These are phyloP conservation scores for Sesbania bispinosa DNA, from an alignment of 306 rosid genomes.

Conservation along the genomic window DNA sequence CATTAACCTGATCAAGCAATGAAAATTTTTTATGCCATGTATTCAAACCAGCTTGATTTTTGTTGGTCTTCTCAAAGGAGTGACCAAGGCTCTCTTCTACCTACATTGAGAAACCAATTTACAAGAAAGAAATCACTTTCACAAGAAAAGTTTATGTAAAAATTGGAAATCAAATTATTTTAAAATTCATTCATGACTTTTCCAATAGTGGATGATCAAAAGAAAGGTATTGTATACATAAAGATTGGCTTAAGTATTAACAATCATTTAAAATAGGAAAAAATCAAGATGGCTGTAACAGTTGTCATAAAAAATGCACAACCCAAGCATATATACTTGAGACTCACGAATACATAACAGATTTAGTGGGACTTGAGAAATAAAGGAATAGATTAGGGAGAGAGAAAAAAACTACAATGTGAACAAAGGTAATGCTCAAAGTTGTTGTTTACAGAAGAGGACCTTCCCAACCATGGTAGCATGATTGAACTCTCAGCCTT, in stretches of 20 bases:
- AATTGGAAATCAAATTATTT: too few relatives aligned
- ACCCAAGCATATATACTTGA: not conserved
- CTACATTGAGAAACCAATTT: conserved; percentile 18
- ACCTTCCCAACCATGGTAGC: too few relatives aligned
- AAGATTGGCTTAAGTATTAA: not conserved
- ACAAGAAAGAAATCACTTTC: not conserved
- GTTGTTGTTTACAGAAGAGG: too few relatives aligned
- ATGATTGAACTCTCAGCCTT: too few relatives aligned
- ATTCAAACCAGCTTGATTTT: too few relatives aligned
- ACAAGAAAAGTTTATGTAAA: not conserved
- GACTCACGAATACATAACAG: not conserved
- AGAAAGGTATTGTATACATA: not conserved
- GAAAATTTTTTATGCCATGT: conserved; percentile 11
- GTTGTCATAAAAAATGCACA: not conserved
- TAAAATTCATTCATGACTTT: not conserved
- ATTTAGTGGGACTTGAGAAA: not conserved
- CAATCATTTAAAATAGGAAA: not conserved
- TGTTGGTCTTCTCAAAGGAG: too few relatives aligned
- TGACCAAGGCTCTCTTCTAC: too few relatives aligned
- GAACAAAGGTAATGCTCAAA: too few relatives aligned
- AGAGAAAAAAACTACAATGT: too few relatives aligned
- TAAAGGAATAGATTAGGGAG: too few relatives aligned
- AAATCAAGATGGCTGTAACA: not conserved
- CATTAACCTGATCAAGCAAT: conserved; percentile 38
- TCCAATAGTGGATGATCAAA: too few relatives aligned